These are phyloP conservation scores for Diplodia corticola DNA, from an alignment of 2,329 filamentous ascomycete genomes.

Conservation along the genomic window DNA sequence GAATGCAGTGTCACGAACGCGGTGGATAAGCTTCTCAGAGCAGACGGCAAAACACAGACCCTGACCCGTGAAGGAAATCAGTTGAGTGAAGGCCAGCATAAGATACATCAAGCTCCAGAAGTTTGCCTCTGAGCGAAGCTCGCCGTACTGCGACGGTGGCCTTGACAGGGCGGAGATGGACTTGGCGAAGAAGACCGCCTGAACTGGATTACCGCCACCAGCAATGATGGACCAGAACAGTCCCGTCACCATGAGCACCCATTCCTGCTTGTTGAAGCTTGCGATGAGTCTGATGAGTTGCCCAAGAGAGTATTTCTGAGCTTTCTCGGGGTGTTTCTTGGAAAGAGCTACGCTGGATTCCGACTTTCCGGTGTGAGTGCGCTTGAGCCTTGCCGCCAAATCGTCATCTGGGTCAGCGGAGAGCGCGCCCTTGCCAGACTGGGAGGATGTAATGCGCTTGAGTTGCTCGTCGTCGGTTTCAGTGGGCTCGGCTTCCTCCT, in stretches of 20 bases:
- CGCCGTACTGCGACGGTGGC: conserved; percentile 51
- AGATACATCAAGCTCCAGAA: conserved; percentile 91
- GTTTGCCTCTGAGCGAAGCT: conserved; percentile 69
- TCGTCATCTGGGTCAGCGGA: conserved; percentile 62
- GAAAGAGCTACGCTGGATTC: conserved; percentile 70
- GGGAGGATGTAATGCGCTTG: background rate
- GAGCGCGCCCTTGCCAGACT: conserved; percentile 33
- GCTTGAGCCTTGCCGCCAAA: conserved; percentile 57
- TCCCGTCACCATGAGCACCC: conserved; percentile 70
- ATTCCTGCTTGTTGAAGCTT: conserved; percentile 75
- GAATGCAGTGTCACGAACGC: conserved; percentile 81
- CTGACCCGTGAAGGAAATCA: conserved; percentile 64
- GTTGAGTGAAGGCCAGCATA: conserved; percentile 74
- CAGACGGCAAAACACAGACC: conserved; percentile 72
- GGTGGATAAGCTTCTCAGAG: conserved; percentile 82
- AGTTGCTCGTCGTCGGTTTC: conserved; percentile 40
- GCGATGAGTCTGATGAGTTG: conserved; percentile 76
- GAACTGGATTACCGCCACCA: conserved; percentile 75
- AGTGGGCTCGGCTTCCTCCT: conserved; percentile 41
- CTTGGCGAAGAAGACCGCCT: conserved; percentile 85
- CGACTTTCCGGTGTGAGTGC: conserved; percentile 54
- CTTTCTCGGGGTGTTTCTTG: conserved; percentile 48
- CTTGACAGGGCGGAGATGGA: conserved; percentile 72
- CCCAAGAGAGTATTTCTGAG: conserved; percentile 67
- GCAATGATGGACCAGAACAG: conserved; percentile 73